Evolutionary conservation across 768 basidiomycete genomes (phyloP), one percentile per base, ranked within the genome.

Genomic region (Termitomyces sp.): DNA sequence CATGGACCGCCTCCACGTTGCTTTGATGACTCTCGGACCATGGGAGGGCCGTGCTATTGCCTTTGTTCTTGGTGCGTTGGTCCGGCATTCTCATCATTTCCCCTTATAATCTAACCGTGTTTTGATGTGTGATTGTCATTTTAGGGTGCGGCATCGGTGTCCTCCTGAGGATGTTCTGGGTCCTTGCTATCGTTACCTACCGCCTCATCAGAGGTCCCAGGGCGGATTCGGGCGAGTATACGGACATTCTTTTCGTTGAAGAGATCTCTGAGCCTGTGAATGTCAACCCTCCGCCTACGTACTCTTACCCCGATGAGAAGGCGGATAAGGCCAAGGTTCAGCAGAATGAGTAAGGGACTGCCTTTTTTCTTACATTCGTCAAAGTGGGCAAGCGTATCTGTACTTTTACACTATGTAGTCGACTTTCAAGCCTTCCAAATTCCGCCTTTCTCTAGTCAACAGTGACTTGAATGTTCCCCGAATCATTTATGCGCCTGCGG

Each of bases 21-120:
- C 90, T 2, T 72, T 93, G 56, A 83, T 83, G 76, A 70, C 81
- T 8, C 82, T 93, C 16, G 88, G 90, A 13, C 84, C 84, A 20
- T 93, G 91, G 90, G 91, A 93, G 72, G 90, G 90, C 53, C 79
- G 89, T 52, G 84, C 85, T 11, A 86, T 93, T 16, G 86, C 92
- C 4, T 93, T 93, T 60, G 91, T 93, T 58, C 80, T 93, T 18
- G 91, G 91, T 77, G 54, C 54, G 70, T 65, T 22, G 44, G 12
- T 55, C n/a, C 42, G 51, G 47, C 45, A 30, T 48, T 11, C 6
- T 20, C 33, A 52, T 49, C 34, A 24, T 15, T 18, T 24, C 31
- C 41, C 12, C 11, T n/a, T 4, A 39, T 27, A 9, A 53, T 41
- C 52, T 41, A 30, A 41, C 6, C 22, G 11, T 48, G 11, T 47